Percentiles rank a stretch among this genome's conserved stretches.
Conservation (phyloP, 1,139 yeast species). For the Kluyveromyces sp. region DNA sequence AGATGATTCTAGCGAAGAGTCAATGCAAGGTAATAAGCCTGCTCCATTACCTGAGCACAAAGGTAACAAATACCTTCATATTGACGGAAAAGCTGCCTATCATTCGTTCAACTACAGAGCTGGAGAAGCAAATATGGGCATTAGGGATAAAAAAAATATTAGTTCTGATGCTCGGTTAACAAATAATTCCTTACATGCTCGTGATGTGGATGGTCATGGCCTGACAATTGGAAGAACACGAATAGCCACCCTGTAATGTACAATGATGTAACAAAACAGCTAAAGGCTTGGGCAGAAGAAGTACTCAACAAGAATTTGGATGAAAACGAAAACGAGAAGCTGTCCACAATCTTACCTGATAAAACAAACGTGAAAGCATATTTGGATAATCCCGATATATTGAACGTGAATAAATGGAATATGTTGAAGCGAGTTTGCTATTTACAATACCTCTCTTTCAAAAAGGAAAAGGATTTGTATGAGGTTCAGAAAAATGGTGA, state of each 20-base stretch:
- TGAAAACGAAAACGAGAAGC: constrained; percentile 20
- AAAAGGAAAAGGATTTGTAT: constrained; percentile 32
- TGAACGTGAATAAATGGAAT: constrained; percentile 40
- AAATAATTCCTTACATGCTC: constrained; percentile 51
- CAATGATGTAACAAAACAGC: constrained; percentile 45
- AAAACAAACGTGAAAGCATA: constrained; percentile 48
- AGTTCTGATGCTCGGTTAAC: constrained; percentile 78
- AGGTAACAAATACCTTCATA: constrained; percentile 1
- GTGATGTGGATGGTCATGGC: constrained; percentile 75
- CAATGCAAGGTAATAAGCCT: constrained; percentile 2
- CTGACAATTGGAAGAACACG: constrained; percentile 48
- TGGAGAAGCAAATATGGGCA: constrained; percentile 79
- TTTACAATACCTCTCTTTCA: constrained; percentile 53
- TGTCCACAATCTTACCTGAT: constrained; percentile 44
- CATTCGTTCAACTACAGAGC: constrained; percentile 81
- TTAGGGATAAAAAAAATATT: constrained; percentile 72
- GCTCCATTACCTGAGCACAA: constrained; percentile 18
- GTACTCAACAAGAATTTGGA: constrained; percentile 32
- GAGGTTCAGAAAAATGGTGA: constrained; percentile 4
- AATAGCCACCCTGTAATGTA: constrained; percentile 33
- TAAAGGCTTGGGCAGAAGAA: constrained; percentile 47
- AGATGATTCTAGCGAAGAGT: constrained; percentile 3
- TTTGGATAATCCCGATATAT: constrained; percentile 40
- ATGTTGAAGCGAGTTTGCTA: constrained; percentile 63
- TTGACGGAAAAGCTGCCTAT: constrained; percentile 27